Conservation (phyloP, 2,329 filamentous ascomycete genomes). For the Trichophyton verrucosum region DNA sequence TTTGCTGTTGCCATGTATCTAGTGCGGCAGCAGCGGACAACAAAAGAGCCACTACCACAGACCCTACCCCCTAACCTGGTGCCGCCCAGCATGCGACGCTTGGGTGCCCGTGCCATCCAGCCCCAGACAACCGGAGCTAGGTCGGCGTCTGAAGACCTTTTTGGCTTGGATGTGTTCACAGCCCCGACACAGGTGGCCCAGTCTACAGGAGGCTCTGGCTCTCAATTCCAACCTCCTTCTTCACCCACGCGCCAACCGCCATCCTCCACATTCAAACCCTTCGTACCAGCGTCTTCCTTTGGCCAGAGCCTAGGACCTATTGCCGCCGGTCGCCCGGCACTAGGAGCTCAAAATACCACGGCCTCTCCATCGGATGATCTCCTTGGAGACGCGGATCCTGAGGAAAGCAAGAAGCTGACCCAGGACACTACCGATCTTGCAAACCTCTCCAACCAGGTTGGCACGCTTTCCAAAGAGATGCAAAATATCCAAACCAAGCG, state of each 20-base stretch:
- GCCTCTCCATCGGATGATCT: slow-evolving; percentile 62
- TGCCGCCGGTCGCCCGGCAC: slow-evolving; percentile 44
- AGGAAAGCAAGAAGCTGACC: slow-evolving; percentile 75
- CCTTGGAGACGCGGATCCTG: slow-evolving; percentile 78
- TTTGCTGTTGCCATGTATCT: slow-evolving; percentile 97
- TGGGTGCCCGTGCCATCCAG: slow-evolving; percentile 23
- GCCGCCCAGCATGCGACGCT: slow-evolving; percentile 67
- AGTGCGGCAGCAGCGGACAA: slow-evolving; percentile 76
- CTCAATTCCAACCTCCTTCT: slow-evolving; percentile 44
- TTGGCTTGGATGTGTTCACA: slow-evolving; percentile 69
- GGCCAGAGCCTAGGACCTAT: slow-evolving; percentile 70
- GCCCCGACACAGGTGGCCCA: slow-evolving; percentile 50
- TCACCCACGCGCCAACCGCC: slow-evolving; percentile 24
- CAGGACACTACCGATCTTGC: slow-evolving; percentile 85
- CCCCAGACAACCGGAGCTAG: slow-evolving; percentile 44
- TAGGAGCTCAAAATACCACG: slow-evolving; percentile 25
- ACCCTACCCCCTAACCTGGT: slow-evolving; percentile 70
- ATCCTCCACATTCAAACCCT: slow-evolving; percentile 64
- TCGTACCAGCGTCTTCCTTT: slow-evolving; percentile 84
- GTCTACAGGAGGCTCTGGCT: slow-evolving; percentile 59
- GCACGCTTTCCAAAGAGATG: slow-evolving; percentile 83
- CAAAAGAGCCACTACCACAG: slow-evolving; percentile 58
- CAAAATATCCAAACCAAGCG: slow-evolving; percentile 82
- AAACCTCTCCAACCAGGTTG: slow-evolving; percentile 91
- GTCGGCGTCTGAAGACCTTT: slow-evolving; percentile 84